Conservation (phyloP, 2,329 filamentous ascomycete genomes). For the Penicillium aurantiogriseum region DNA sequence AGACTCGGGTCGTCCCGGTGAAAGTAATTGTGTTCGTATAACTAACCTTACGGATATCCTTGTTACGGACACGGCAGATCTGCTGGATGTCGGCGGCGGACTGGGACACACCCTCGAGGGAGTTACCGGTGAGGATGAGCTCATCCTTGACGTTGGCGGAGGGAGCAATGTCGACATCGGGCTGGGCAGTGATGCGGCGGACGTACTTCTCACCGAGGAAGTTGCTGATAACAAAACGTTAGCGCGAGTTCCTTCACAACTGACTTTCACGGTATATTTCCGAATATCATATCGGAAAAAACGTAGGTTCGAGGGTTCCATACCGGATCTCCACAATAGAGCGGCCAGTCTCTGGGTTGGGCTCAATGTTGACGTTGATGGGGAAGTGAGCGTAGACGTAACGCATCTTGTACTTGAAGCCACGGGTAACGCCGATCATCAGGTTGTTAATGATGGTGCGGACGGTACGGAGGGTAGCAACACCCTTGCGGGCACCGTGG, state of each 20-base stretch:
- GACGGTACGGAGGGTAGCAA: slow-evolving; percentile 97
- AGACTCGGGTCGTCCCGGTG: background rate
- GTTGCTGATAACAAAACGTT: slow-evolving; percentile 60
- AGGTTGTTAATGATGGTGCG: slow-evolving; percentile 98
- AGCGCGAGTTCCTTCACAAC: background rate
- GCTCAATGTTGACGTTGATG: slow-evolving; percentile 99
- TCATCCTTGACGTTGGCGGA: slow-evolving; percentile 97
- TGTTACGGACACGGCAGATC: slow-evolving; percentile 99
- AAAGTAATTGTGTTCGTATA: background rate
- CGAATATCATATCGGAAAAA: background rate
- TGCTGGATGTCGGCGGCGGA: slow-evolving; percentile 99
- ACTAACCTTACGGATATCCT: slow-evolving; percentile 99
- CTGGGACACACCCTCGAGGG: slow-evolving; percentile 95
- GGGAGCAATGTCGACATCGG: slow-evolving; percentile 85
- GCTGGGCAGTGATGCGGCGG: slow-evolving; percentile 82
- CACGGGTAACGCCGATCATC: slow-evolving; percentile 97
- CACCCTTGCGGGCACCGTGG: slow-evolving; percentile 96
- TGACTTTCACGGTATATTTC: background rate
- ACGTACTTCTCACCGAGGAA: slow-evolving; percentile 99
- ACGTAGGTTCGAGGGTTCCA: slow-evolving; percentile 35
- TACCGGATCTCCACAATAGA: slow-evolving; percentile 97
- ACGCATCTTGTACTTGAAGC: slow-evolving; percentile 99
- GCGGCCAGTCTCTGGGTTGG: slow-evolving; percentile 86
- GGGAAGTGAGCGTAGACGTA: slow-evolving; percentile 99
- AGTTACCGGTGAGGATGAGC: slow-evolving; percentile 90